These are phyloP conservation scores for Datura wrightii DNA, from an alignment of 257 asterid genomes.

Conservation along the genomic window DNA sequence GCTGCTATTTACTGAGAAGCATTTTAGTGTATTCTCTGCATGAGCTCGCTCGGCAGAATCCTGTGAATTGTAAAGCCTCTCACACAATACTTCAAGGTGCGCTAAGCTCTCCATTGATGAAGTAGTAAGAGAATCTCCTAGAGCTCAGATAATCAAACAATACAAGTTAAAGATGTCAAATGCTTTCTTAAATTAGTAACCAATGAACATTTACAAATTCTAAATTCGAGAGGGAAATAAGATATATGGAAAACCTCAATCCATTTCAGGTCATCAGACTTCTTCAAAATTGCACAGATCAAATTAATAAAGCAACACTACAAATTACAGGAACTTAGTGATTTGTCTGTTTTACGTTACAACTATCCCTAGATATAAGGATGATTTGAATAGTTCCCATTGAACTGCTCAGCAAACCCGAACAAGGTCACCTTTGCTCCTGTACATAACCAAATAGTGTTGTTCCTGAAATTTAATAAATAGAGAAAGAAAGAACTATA, in stretches of 20 bases:
- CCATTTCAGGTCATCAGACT: conserved; percentile 30
- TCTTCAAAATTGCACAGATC: conserved; percentile 18
- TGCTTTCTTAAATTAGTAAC: conserved; percentile 8
- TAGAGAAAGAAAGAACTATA: not conserved
- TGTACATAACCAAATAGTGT: conserved; percentile 22
- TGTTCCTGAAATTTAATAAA: conserved; percentile 26
- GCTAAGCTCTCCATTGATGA: conserved; percentile 93
- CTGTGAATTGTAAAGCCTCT: conserved; percentile 95
- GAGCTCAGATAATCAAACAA: conserved; percentile 32
- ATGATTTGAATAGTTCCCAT: not conserved
- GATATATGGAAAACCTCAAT: conserved; percentile 4
- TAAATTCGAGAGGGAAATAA: conserved; percentile 27
- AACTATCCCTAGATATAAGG: conserved; percentile 25
- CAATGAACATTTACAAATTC: not conserved
- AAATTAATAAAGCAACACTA: conserved; percentile 22
- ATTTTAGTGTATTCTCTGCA: conserved; percentile 96
- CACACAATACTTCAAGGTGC: conserved; percentile 95
- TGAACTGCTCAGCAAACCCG: conserved; percentile 30
- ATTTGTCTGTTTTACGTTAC: not conserved
- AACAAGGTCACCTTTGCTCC: conserved; percentile 12
- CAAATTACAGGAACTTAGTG: conserved; percentile 27
- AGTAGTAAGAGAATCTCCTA: conserved; percentile 31
- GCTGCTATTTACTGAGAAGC: conserved; percentile 88
- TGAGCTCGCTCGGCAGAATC: conserved; percentile 95
- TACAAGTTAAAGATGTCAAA: conserved; percentile 29